phyloP scores from a whole-genome alignment of 768 basidiomycete genomes.

The Suillus alpinus region DNA sequence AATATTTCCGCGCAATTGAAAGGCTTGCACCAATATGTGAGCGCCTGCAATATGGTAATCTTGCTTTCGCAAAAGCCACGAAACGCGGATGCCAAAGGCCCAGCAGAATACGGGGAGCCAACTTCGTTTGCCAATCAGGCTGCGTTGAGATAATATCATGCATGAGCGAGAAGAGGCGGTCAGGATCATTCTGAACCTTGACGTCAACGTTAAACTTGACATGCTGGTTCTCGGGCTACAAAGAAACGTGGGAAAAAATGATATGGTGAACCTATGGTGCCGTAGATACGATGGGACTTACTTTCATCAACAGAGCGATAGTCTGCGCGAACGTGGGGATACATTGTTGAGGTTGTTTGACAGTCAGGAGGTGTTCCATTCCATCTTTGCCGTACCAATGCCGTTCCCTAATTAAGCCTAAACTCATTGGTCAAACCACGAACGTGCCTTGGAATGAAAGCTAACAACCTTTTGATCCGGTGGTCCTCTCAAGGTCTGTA shows the following conservation, averaged over 20 bases:
- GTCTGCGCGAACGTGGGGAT: conserved; percentile 93
- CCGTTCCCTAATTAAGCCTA: conserved; percentile 68
- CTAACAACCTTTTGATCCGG: conserved; percentile 61
- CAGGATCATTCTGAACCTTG: conserved; percentile 90
- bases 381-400: conserved; percentile 69
- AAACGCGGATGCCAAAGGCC: conserved; percentile 94
- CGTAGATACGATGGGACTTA: conserved; percentile 29
- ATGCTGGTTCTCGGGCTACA: conserved; percentile 69
- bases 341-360: conserved; percentile 74
- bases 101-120: conserved; percentile 79
- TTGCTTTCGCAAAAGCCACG: conserved; percentile 67
- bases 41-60: conserved; percentile 79
- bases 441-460: conserved; percentile 20
- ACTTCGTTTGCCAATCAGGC: conserved; percentile 65
- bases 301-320: conserved; percentile 74
- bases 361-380: conserved; percentile 77
- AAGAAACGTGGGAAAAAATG: conserved; percentile 1
- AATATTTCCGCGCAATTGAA: conserved; percentile 74
- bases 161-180: conserved; percentile 80
- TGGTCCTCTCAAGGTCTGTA: conserved; percentile 73
- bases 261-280: conserved; percentile 8
- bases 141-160: conserved; percentile 61
- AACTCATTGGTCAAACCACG: conserved; percentile 17
- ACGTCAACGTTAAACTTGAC: conserved; percentile 88
- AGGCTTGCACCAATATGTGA: conserved; percentile 82